Evolutionary conservation across 192 early-diverging fungal genomes (phyloP).

Genomic region (Podila epicladia): DNA sequence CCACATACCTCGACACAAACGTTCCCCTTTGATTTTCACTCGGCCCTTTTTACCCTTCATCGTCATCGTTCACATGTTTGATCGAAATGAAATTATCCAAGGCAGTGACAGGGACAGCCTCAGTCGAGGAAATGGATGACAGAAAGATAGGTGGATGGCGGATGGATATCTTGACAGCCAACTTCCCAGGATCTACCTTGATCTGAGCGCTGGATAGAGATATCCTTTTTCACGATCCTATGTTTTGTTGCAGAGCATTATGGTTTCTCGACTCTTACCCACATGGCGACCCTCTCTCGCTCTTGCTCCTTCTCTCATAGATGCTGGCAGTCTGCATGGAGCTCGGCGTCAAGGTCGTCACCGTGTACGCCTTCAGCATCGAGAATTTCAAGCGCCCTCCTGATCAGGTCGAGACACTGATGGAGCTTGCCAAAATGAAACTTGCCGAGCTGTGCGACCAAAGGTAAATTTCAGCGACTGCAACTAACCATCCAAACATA

Average conservation of each 20-base stretch:
- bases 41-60: background rate
- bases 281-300: background rate
- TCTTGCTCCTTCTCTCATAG: constrained; percentile 46
- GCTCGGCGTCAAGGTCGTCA: constrained; percentile 86
- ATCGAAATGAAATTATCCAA: too few species aligned
- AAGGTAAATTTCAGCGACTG: constrained; percentile 54
- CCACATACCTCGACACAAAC: background rate
- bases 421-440: constrained; percentile 82
- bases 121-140: too few species aligned
- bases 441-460: constrained; percentile 79
- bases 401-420: constrained; percentile 87
- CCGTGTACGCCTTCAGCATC: constrained; percentile 97
- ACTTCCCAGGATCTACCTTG: too few species aligned
- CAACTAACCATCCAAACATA: too few species aligned
- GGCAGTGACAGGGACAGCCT: too few species aligned
- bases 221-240: too few species aligned
- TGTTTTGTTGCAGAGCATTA: too few species aligned
- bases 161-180: too few species aligned
- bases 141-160: too few species aligned
- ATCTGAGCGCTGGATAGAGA: too few species aligned
- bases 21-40: background rate
- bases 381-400: constrained; percentile 94
- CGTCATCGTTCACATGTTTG: too few species aligned
- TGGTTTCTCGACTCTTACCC: background rate
- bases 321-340: constrained; percentile 88